Percentiles rank a stretch among this genome's conserved stretches.
Evolutionary conservation across 495 filamentous ascomycete genomes (phyloP).

Genomic region (Pyrenopolyporus hunteri): DNA sequence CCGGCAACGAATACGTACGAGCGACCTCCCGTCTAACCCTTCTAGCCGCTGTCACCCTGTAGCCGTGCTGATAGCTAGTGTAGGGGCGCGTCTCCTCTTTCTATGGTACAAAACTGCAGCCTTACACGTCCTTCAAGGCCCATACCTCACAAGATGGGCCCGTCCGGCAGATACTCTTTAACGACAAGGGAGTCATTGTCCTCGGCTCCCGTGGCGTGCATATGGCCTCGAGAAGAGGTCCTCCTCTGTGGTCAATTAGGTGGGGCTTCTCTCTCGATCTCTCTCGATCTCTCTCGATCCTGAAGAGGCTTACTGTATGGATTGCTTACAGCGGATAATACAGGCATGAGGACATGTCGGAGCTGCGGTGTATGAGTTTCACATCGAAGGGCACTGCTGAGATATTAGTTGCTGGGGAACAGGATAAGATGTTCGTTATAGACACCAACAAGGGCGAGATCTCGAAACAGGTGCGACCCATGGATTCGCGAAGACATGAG

Average conservation of each 20-base stretch:
- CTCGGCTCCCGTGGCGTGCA: slow-evolving; percentile 79
- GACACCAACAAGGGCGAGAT: slow-evolving; percentile 87
- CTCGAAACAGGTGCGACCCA: slow-evolving; percentile 63
- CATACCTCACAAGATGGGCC: slow-evolving; percentile 70
- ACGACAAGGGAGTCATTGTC: slow-evolving; percentile 85
- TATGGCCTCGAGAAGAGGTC: slow-evolving; percentile 79
- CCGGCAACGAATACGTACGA: slow-evolving; percentile 84
- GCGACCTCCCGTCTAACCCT: neutral
- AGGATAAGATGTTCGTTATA: slow-evolving; percentile 85
- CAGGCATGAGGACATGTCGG: slow-evolving; percentile 75
- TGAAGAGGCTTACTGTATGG: neutral
- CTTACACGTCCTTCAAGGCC: slow-evolving; percentile 71
- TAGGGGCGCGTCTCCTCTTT: slow-evolving; percentile 87
- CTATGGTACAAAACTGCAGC: slow-evolving; percentile 78
- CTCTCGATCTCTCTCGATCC: neutral
- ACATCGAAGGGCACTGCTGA: slow-evolving; percentile 80
- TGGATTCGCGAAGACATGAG: neutral
- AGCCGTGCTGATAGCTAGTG: neutral
- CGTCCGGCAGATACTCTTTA: slow-evolving; percentile 81
- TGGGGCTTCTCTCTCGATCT: slow-evolving; percentile 42
- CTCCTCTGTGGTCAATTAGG: slow-evolving; percentile 84
- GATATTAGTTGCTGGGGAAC: slow-evolving; percentile 84
- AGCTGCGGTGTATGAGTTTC: slow-evolving; percentile 92
- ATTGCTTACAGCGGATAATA: slow-evolving; percentile 13
- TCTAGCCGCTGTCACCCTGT: neutral